Evolutionary conservation across 306 rosid genomes (phyloP), one percentile per base, ranked within the genome.

Genomic region (Sicyos baderoa): DNA sequence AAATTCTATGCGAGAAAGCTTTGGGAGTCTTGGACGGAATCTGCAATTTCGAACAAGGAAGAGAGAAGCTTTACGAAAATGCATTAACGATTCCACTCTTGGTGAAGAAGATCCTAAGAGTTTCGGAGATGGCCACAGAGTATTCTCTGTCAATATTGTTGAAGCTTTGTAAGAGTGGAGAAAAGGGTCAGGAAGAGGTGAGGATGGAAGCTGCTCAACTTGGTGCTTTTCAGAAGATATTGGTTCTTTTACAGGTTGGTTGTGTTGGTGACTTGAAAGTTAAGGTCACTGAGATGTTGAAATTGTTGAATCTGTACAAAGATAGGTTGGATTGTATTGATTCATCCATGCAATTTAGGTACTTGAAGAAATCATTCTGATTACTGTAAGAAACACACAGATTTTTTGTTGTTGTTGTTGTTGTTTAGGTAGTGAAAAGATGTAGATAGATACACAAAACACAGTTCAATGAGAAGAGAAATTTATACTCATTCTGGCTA

Each of bases 181-280:
- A 77, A 21, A 51, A 42, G 19, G 74, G 72, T 10, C 79, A 64
- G 14, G 62, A 72, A 27, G 81, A 77, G 6, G 55, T 79, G 60
- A 53, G 86, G 63, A 54, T 84, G 44, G 96, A 87, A 79, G 89
- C 92, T 7, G 70, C 86, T 80, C 91, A 84, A 74, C 78, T 81
- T 60, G 95, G 91, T 23, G 87, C 83, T 19, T 86, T 89, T 62
- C 89, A 89, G 78, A 91, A 91, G 79, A 76, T 89, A 3, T 79
- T 91, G 83, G 85, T 91, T 75, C n/a, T 89, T 71, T 76, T 91
- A 84, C 97, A 91, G 75, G 85, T 91, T 17, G 95, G 97, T 2
- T 87, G 91, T 75, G 80, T 54, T 17, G 90, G 82, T 37, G 62
- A 77, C n/a, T 71, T 78, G 51, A 91, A 87, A 76, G 90, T 73